phyloP scores from a whole-genome alignment of 2,329 filamentous ascomycete species.

The Fusarium metavorans region DNA sequence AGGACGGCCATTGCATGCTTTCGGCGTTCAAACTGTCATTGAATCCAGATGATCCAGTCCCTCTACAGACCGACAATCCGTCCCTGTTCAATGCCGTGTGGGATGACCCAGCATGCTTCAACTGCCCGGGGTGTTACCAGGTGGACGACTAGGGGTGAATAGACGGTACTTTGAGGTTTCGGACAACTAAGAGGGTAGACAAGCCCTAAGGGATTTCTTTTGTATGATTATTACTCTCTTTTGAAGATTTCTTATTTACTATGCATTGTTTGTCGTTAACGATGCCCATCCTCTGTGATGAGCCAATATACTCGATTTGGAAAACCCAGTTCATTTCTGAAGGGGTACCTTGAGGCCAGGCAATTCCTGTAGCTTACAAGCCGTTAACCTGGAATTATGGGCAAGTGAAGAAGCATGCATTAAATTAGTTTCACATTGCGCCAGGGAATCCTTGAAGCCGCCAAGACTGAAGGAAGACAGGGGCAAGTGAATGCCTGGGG shows the following conservation, averaged over 20 bases:
- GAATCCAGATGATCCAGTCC: not conserved
- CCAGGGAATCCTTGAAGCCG: too few species aligned
- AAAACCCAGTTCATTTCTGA: not conserved
- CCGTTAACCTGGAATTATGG: not conserved
- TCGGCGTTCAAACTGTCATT: not conserved
- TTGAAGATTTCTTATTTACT: not conserved
- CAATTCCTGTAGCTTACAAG: not conserved
- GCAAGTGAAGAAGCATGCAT: not conserved
- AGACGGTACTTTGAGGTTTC: not conserved
- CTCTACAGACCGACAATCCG: not conserved
- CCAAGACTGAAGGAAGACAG: too few species aligned
- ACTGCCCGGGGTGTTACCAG: slow-evolving; percentile 11
- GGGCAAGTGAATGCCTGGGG: too few species aligned
- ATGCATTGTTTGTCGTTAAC: not conserved
- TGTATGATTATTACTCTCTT: not conserved
- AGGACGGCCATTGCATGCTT: slow-evolving; percentile 8
- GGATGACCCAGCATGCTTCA: slow-evolving; percentile 15
- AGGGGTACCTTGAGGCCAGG: not conserved
- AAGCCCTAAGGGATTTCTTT: not conserved
- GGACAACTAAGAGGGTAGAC: not conserved
- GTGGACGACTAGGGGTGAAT: not conserved
- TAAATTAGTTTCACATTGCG: too few species aligned
- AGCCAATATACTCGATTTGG: not conserved
- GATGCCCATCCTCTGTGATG: not conserved
- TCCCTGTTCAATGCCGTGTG: not conserved